Conservation (phyloP, 169 alveolate species). For the Cryptosporidium bovis region DNA sequence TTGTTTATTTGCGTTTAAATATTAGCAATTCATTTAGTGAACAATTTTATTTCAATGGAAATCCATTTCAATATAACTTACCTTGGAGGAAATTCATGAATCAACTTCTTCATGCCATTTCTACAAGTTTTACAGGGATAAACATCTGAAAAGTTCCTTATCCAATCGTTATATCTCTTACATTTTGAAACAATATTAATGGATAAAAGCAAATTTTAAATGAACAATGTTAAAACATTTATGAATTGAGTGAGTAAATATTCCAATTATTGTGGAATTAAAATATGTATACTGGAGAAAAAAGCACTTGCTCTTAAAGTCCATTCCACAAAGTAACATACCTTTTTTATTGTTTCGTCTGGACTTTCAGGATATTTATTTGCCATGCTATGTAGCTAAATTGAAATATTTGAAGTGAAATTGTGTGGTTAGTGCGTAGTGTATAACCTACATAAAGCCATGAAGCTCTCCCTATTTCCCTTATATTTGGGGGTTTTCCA, state of each 20-base stretch:
- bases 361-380: conserved; percentile 67
- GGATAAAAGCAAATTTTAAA: not conserved
- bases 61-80: not conserved
- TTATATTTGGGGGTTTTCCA: conserved; percentile 47
- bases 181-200: not conserved
- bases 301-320: no score
- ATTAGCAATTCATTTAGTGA: not conserved
- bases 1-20: not conserved
- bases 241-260: not conserved
- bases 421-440: not conserved
- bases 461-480: conserved; percentile 68
- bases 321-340: not conserved
- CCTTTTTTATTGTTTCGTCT: not conserved
- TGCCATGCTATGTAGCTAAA: conserved; percentile 68
- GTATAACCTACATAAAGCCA: conserved; percentile 58
- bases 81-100: conserved; percentile 38
- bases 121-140: conserved; percentile 64
- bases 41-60: not conserved
- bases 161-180: conserved; percentile 48
- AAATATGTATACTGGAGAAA: no score
- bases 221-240: not conserved
- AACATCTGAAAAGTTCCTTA: conserved; percentile 15
- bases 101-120: conserved; percentile 14
- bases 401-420: not conserved
- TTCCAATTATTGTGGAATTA: no score